These are phyloP conservation scores for Penicillium robsamsonii DNA, from an alignment of 495 filamentous ascomycete species.

Conservation along the genomic window DNA sequence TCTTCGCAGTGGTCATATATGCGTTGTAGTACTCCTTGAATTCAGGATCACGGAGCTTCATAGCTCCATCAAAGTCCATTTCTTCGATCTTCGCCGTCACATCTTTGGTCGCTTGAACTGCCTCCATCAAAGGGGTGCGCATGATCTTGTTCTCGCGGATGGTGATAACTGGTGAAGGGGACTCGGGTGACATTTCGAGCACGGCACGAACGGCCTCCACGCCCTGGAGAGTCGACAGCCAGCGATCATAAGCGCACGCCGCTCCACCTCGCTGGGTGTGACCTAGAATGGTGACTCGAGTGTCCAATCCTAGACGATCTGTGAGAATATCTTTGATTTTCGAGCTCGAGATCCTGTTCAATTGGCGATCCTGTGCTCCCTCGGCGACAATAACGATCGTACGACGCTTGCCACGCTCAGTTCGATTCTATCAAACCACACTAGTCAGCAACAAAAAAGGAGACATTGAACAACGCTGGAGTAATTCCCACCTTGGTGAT, in stretches of 20 bases:
- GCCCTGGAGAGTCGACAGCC: conserved; percentile 89
- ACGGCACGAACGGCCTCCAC: conserved; percentile 96
- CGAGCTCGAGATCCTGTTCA: conserved; percentile 76
- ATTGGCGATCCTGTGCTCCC: conserved; percentile 81
- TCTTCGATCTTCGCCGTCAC: conserved; percentile 76
- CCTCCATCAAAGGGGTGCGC: conserved; percentile 82
- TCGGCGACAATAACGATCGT: conserved; percentile 98
- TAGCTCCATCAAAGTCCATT: conserved; percentile 80
- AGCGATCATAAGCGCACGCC: conserved; percentile 91
- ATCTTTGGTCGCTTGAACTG: conserved; percentile 78
- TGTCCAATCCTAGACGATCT: conserved; percentile 77
- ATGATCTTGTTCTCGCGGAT: conserved; percentile 98
- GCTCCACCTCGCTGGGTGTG: conserved; percentile 94
- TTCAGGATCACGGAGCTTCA: conserved; percentile 84
- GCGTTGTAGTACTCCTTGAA: conserved; percentile 90
- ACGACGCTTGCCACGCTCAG: conserved; percentile 82
- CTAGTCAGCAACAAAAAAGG: neutral
- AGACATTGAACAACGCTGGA: neutral
- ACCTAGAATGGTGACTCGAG: conserved; percentile 89
- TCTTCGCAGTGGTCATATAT: conserved; percentile 82
- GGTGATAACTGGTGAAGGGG: conserved; percentile 89
- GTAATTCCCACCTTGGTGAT: conserved; percentile 66
- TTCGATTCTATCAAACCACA: conserved; percentile 63
- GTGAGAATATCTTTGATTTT: conserved; percentile 87
- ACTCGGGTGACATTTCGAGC: conserved; percentile 84